These are phyloP conservation scores for Cladophialophora yegresii DNA, from an alignment of 2,329 filamentous ascomycete species.

Conservation along the genomic window DNA sequence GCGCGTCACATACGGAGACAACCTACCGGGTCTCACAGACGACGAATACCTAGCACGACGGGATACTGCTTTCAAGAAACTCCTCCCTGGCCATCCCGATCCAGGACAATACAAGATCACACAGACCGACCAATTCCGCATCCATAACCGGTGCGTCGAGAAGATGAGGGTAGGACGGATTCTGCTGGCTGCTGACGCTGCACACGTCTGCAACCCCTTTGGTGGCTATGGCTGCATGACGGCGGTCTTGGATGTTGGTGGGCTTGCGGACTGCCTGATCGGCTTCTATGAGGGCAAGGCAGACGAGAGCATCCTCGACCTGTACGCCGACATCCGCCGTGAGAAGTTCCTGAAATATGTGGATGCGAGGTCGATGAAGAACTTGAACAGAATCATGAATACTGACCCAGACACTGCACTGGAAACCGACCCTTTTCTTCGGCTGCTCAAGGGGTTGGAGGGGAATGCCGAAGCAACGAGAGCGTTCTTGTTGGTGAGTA, in stretches of 20 bases:
- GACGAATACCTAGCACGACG: slow-evolving; percentile 58
- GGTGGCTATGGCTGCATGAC: slow-evolving; percentile 48
- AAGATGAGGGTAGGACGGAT: slow-evolving; percentile 60
- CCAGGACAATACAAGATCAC: slow-evolving; percentile 59
- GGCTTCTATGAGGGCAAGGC: slow-evolving; percentile 45
- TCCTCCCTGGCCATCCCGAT: slow-evolving; percentile 62
- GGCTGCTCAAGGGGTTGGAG: slow-evolving; percentile 40
- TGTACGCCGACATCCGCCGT: slow-evolving; percentile 45
- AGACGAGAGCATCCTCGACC: slow-evolving; percentile 47
- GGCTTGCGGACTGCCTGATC: slow-evolving; percentile 60
- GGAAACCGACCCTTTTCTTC: slow-evolving; percentile 44
- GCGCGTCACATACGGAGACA: slow-evolving; percentile 65
- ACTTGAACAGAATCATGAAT: slow-evolving; percentile 42
- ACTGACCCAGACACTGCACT: slow-evolving; percentile 42
- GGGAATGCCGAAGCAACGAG: slow-evolving; percentile 38
- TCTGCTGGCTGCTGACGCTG: slow-evolving; percentile 62
- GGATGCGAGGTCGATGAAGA: slow-evolving; percentile 46
- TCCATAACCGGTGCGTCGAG: slow-evolving; percentile 62
- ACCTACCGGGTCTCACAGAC: slow-evolving; percentile 51
- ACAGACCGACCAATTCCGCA: slow-evolving; percentile 61
- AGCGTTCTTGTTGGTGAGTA: slow-evolving; percentile 25
- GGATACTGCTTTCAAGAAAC: slow-evolving; percentile 57
- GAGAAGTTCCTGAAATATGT: slow-evolving; percentile 45
- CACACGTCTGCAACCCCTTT: slow-evolving; percentile 46
- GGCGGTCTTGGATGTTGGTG: slow-evolving; percentile 63